Evolutionary conservation across 352 stramenopile species (phyloP).

Genomic region (Phytophthora macrochlamydospora): DNA sequence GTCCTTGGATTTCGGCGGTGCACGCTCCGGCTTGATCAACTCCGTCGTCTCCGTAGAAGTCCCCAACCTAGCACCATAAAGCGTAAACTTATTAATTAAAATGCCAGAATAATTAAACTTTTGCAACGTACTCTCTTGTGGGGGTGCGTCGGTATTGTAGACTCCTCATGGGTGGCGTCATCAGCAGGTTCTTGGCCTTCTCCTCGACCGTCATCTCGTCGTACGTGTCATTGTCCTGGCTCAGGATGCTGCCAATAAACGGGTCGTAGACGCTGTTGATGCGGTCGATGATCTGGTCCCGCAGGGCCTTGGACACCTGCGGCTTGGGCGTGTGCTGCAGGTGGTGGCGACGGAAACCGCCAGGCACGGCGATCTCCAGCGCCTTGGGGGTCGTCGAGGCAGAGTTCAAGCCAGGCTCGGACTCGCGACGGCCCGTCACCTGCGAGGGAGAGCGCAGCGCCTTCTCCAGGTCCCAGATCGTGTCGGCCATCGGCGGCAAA

Average conservation of each 20-base stretch:
- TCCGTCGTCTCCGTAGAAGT: conserved; percentile 39
- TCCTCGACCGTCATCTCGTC: conserved; percentile 75
- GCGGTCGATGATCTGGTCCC: conserved; percentile 72
- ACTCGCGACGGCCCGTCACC: conserved; percentile 52
- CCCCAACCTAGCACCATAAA: conserved; percentile 21
- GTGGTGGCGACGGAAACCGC: conserved; percentile 75
- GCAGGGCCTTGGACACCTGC: conserved; percentile 56
- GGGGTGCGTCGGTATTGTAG: conserved; percentile 40
- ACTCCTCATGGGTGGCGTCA: conserved; percentile 56
- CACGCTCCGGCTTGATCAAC: conserved; percentile 21
- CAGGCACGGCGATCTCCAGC: conserved; percentile 68
- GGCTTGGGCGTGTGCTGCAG: conserved; percentile 45
- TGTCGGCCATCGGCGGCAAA: conserved; percentile 43
- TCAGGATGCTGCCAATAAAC: conserved; percentile 83
- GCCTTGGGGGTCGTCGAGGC: conserved; percentile 46
- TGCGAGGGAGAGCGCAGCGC: conserved; percentile 33
- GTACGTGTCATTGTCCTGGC: conserved; percentile 83
- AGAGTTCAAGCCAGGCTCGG: conserved; percentile 49
- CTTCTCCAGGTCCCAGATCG: conserved; percentile 59
- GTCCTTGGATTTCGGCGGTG: conserved; percentile 35
- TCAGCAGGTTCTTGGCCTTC: conserved; percentile 64
- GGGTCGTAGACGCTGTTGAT: conserved; percentile 83
- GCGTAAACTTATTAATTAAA: conserved; percentile 11
- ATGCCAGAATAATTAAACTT: conserved; percentile 4
- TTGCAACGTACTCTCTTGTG: conserved; percentile 23